Percentiles rank a stretch among this genome's conserved stretches.
Conservation (phyloP, 257 asterid species). For the Solanum bulbocastanum region DNA sequence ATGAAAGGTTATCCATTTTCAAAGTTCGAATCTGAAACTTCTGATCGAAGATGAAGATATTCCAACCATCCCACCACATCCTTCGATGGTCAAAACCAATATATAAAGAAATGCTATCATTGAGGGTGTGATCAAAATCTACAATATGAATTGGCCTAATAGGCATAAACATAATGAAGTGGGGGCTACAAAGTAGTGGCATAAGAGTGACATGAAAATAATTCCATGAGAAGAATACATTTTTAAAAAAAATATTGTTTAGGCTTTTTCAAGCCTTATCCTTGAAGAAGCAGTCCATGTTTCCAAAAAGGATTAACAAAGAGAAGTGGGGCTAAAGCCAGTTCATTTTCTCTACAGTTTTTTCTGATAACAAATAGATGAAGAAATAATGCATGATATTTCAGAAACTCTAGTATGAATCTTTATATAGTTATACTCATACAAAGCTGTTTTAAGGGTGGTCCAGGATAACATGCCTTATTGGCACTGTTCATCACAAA, state of each 20-base stretch:
- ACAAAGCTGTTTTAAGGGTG: slow-evolving; percentile 20
- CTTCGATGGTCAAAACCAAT: not conserved
- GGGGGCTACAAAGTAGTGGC: slow-evolving; percentile 9
- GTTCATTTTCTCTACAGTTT: slow-evolving; percentile 27
- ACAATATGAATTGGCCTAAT: not conserved
- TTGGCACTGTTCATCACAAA: slow-evolving; percentile 16
- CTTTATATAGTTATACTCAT: slow-evolving; percentile 18
- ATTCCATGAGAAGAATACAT: not conserved
- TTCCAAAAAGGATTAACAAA: not conserved
- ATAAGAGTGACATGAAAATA: not conserved
- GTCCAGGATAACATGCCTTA: slow-evolving; percentile 40
- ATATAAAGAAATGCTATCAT: not conserved
- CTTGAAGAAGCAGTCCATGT: not conserved
- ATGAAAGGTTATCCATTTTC: not conserved
- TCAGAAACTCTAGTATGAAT: slow-evolving; percentile 31
- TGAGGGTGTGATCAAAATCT: not conserved
- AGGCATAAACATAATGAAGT: not conserved
- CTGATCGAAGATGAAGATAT: not conserved
- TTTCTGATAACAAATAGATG: slow-evolving; percentile 28
- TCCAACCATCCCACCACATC: not conserved
- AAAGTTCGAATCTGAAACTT: not conserved
- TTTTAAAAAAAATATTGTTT: not conserved
- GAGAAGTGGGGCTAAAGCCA: slow-evolving; percentile 37
- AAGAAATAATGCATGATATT: slow-evolving; percentile 25
- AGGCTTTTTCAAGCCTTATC: not conserved